Evolutionary conservation across 352 stramenopile species (phyloP), one percentile per base, ranked within the genome.

Genomic region (Phytophthora crassamura): DNA sequence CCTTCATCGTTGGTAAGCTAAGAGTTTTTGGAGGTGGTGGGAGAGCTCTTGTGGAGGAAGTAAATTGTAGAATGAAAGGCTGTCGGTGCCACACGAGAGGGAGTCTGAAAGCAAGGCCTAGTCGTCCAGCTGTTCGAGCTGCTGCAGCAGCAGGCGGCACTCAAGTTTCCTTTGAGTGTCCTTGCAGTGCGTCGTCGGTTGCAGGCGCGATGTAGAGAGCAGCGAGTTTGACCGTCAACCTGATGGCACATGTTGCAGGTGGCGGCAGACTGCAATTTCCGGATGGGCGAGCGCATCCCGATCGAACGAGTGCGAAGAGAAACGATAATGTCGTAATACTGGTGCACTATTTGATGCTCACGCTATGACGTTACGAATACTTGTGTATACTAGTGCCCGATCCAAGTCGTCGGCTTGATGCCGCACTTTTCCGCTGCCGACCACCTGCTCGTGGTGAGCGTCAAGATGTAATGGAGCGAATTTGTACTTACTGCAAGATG

Each of bases 401-500:
- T n/a, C 25, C 25, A 28, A 28, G 3, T 28, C 25, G 2, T 40
- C 18, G 36, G 36, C 41, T 51, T 15, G 40, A 52, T 53, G 30
- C 20, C 40, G 18, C 39, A 32, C 40, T 16, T 36, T 45, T 59
- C 32, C 40, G 14, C 39, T 28, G 25, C 25, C 38, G 7, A 32
- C 49, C 39, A 32, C 38, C 34, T 14, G 43, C 25, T 25, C 28
- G 25, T 47, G 39, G 32, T 46, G 58, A 43, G n/a, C 38, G 34
- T 47, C 42, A 43, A 69, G 47, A 59, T 53, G 46, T 54, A 22
- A 69, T 59, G 53, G 61, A 65, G 61, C 35, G 40, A 40, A 35
- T 64, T 69, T n/a, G n/a, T n/a, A 69, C 61, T 30, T 57, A 68
- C 59, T 58, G 30, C 33, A 67, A 28, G 59, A 61, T 67, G 50